Evolutionary conservation across 1,139 yeast genomes (phyloP), one percentile per base, ranked within the genome.

Genomic region (Pichia sp.): DNA sequence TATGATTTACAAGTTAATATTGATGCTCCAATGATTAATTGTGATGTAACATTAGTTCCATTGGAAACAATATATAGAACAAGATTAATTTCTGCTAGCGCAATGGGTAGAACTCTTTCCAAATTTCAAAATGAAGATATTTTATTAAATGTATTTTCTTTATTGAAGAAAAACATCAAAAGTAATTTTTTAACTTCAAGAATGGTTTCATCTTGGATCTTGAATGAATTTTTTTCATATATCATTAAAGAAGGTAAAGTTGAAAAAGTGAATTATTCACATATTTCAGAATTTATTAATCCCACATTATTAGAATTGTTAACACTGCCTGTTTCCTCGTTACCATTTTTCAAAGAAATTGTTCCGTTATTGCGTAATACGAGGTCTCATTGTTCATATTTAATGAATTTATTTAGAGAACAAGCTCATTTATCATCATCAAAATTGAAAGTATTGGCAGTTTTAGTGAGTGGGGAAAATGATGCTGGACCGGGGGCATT

Each of bases 401-500:
- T 94, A 44, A 78, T 89, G 54, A 81, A 82, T 48, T 80, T 85
- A 2, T 87, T 90, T 62, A 75, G 81, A 30, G 89, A 82, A 40
- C 74, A 74, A 29, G 96, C 94, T 6, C 83, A 83, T 62, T 64
- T 89, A 20, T 71, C 94, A 2, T 77, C 81, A n/a, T 73, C 78
- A 35, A 87, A 85, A 61, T 65, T 89, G 12, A 97, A 97, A 0
- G 85, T 80, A 48, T 65, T 94, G 30, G 95, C 98, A 0, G 81
- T 87, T 6, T 81, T 90, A 20, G 96, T 90, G 4, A 94, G 87
- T 62, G 98, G 98, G 31, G 98, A 92, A 60, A 72, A 81, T 1
- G 96, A 87, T 51, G 96, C 97, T 4, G 97, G 97, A 1, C 90
- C 96, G 1, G 90, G 83, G 55, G 97, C 97, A 0, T 94, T 94